Evolutionary conservation across 2,329 filamentous ascomycete species (phyloP).

Genomic region (Stagonosporopsis tanaceti): DNA sequence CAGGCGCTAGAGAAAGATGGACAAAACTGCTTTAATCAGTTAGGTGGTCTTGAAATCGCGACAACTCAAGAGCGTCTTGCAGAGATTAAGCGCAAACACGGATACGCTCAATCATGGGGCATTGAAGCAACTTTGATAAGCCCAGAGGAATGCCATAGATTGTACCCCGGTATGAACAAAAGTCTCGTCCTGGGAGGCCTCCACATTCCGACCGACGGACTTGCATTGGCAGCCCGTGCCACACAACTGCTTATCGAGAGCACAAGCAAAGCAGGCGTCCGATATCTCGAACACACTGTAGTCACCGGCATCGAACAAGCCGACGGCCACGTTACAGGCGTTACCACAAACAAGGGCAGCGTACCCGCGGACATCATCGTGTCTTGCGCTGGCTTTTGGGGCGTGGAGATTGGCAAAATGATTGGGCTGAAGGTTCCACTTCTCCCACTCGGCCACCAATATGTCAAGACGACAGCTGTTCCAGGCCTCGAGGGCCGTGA

Average conservation of each 20-base stretch:
- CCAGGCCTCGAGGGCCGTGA: conserved; percentile 55
- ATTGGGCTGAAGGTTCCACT: conserved; percentile 65
- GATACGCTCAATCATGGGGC: conserved; percentile 68
- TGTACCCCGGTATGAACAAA: conserved; percentile 64
- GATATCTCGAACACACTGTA: conserved; percentile 63
- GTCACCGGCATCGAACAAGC: conserved; percentile 65
- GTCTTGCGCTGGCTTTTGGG: conserved; percentile 72
- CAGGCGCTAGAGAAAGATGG: conserved; percentile 57
- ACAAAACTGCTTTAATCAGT: conserved; percentile 66
- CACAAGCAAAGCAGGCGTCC: conserved; percentile 65
- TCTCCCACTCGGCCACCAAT: conserved; percentile 69
- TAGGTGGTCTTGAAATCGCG: conserved; percentile 69
- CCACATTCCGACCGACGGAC: conserved; percentile 67
- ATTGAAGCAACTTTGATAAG: conserved; percentile 63
- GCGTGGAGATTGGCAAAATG: conserved; percentile 70
- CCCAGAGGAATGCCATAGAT: conserved; percentile 60
- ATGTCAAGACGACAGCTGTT: conserved; percentile 67
- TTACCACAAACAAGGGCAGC: conserved; percentile 58
- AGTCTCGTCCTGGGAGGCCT: conserved; percentile 65
- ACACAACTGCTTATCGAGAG: conserved; percentile 68
- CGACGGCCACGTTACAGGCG: conserved; percentile 63
- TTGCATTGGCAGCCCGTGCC: conserved; percentile 68
- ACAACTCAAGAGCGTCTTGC: conserved; percentile 66
- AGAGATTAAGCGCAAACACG: conserved; percentile 69
- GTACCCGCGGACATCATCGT: conserved; percentile 68